Conservation (phyloP, 176 grass and related monocot species). For the Eragrostis curvula region DNA sequence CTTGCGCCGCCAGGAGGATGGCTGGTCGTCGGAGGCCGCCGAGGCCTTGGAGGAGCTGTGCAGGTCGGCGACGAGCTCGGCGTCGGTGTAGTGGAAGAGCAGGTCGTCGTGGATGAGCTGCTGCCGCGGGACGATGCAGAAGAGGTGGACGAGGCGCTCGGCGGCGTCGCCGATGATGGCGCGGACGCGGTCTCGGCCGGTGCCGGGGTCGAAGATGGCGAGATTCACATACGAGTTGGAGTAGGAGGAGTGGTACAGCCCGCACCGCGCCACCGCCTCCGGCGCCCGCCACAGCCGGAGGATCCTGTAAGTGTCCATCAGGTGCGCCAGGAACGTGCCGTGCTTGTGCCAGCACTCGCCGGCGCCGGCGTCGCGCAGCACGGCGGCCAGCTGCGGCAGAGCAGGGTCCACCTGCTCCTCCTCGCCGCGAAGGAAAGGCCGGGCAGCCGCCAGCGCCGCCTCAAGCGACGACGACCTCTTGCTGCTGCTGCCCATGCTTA, state of each 20-base stretch:
- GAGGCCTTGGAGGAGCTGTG: too few species aligned
- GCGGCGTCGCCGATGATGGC: conserved; percentile 50
- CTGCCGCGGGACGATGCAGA: conserved; percentile 85
- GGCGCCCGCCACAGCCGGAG: conserved; percentile 69
- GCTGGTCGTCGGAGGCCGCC: conserved; percentile 39
- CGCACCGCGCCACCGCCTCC: conserved; percentile 65
- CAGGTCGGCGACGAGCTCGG: conserved; percentile 55
- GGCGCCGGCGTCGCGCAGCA: conserved; percentile 64
- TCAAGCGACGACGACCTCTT: neutral
- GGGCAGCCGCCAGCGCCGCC: conserved; percentile 46
- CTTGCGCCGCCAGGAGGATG: conserved; percentile 73
- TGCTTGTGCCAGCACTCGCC: conserved; percentile 99
- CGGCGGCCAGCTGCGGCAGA: conserved; percentile 56
- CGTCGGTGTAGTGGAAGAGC: conserved; percentile 53
- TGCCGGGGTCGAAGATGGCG: conserved; percentile 81
- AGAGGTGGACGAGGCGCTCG: conserved; percentile 89
- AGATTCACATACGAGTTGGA: conserved; percentile 98
- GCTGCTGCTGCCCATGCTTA: too few species aligned
- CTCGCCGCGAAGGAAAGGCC: conserved; percentile 75
- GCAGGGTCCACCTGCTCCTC: conserved; percentile 54
- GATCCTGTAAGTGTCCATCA: conserved; percentile 69
- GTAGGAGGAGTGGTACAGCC: conserved; percentile 90
- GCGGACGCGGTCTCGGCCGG: conserved; percentile 45
- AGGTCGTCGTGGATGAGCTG: conserved; percentile 67
- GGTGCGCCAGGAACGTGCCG: conserved; percentile 91